Evolutionary conservation across 2,329 filamentous ascomycete genomes (phyloP).

Genomic region (Alternaria sp.): DNA sequence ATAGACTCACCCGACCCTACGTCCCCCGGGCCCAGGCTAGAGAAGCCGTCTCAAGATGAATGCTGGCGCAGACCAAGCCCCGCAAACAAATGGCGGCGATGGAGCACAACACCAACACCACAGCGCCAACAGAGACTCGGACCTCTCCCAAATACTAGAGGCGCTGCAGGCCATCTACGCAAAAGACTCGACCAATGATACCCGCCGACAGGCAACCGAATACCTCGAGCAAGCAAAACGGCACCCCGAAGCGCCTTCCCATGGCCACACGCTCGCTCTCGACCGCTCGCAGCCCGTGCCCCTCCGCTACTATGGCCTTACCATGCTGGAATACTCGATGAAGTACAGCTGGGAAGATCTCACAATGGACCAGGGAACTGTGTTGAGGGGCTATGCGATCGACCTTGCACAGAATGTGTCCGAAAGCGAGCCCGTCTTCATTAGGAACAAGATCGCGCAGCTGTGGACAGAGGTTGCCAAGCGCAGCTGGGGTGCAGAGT

Average conservation of each 20-base stretch:
- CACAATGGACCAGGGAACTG: conserved; percentile 70
- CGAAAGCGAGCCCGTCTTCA: conserved; percentile 78
- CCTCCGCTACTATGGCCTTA: conserved; percentile 92
- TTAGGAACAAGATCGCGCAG: conserved; percentile 93
- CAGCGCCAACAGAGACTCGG: conserved; percentile 37
- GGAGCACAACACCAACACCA: conserved; percentile 22
- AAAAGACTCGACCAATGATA: conserved; percentile 79
- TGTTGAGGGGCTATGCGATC: conserved; percentile 79
- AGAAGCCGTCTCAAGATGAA: conserved; percentile 41
- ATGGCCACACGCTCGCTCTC: conserved; percentile 84
- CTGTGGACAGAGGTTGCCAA: conserved; percentile 96
- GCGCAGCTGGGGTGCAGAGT: conserved; percentile 88
- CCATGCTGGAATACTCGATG: conserved; percentile 88
- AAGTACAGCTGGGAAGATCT: conserved; percentile 85
- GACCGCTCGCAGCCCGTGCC: conserved; percentile 78
- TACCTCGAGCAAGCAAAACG: conserved; percentile 89
- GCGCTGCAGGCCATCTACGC: conserved; percentile 90
- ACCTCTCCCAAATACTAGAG: conserved; percentile 75
- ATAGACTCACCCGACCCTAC: background rate
- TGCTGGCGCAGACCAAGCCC: conserved; percentile 36
- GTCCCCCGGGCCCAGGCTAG: conserved; percentile 14
- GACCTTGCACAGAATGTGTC: conserved; percentile 77
- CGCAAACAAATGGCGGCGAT: conserved; percentile 29
- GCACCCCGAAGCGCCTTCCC: conserved; percentile 78
- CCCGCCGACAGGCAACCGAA: conserved; percentile 81